Conservation (phyloP, 768 basidiomycete species). For the Leccinum ochraceum region DNA sequence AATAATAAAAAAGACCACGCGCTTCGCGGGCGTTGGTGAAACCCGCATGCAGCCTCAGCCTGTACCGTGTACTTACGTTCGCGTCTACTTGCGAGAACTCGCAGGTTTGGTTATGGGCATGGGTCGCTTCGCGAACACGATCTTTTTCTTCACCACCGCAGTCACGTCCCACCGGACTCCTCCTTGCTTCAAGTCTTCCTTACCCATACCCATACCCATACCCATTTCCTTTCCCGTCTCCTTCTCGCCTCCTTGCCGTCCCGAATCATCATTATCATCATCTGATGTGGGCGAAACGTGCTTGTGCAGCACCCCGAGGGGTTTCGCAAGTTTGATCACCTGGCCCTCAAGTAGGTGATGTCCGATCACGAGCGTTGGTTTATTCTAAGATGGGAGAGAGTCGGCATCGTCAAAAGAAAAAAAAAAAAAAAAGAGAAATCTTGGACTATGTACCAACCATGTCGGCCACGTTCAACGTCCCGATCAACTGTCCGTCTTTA, state of each 20-base stretch:
- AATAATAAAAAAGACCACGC: background rate
- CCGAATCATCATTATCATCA: background rate
- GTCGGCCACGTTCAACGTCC: slow-evolving; percentile 68
- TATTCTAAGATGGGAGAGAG: slow-evolving; percentile 43
- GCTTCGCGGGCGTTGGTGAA: background rate
- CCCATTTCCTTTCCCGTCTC: background rate
- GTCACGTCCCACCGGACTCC: slow-evolving; percentile 56
- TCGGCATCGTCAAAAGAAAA: slow-evolving; percentile 2
- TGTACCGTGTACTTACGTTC: no score
- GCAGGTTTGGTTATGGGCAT: slow-evolving; percentile 59
- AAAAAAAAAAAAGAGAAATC: background rate
- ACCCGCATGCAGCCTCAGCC: no score
- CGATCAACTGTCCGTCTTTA: slow-evolving; percentile 72
- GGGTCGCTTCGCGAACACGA: slow-evolving; percentile 81
- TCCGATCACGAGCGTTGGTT: slow-evolving; percentile 79
- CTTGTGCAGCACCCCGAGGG: slow-evolving; percentile 71
- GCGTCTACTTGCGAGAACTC: slow-evolving; percentile 13
- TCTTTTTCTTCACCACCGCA: slow-evolving; percentile 77
- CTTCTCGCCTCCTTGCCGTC: slow-evolving; percentile 1
- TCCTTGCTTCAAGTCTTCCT: background rate
- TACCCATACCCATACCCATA: background rate
- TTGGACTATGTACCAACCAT: slow-evolving; percentile 43
- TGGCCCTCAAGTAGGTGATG: slow-evolving; percentile 92
- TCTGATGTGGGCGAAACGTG: slow-evolving; percentile 4
- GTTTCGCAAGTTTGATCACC: slow-evolving; percentile 72